These are phyloP conservation scores for Chaetomiaceae sp. DNA, from an alignment of 2,329 filamentous ascomycete species.

Conservation along the genomic window DNA sequence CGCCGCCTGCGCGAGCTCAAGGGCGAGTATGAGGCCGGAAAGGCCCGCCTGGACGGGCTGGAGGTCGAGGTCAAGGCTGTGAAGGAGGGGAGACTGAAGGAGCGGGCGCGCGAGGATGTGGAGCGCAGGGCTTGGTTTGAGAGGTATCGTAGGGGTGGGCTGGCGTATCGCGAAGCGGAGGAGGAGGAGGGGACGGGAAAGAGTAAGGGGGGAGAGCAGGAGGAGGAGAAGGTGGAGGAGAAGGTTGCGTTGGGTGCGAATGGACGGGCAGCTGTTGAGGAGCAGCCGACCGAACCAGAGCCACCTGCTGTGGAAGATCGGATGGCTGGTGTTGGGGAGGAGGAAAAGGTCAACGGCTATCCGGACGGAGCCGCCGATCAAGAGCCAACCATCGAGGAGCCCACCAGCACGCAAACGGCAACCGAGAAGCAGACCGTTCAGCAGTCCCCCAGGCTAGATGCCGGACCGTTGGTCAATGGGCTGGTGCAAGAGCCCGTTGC, in stretches of 20 bases:
- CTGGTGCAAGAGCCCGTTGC: not conserved
- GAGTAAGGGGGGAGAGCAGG: not conserved
- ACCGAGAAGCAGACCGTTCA: no score
- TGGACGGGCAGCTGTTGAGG: no score
- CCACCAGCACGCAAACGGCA: not conserved
- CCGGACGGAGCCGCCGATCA: no score
- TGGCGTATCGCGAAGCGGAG: conserved; percentile 4
- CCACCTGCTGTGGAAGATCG: not conserved
- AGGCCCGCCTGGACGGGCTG: not conserved
- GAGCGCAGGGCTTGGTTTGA: conserved; percentile 13
- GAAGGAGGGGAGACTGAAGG: not conserved
- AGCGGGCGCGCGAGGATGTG: conserved; percentile 10
- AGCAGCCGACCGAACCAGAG: no score
- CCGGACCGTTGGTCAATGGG: not conserved
- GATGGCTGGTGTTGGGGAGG: no score
- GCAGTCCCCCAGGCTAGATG: no score
- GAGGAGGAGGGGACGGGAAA: not conserved
- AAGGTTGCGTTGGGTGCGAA: not conserved
- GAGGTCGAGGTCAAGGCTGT: not conserved
- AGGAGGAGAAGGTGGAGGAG: not conserved
- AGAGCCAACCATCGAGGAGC: not conserved
- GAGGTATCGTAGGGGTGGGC: conserved; percentile 6
- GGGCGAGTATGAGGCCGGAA: not conserved
- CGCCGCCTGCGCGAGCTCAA: conserved; percentile 6
- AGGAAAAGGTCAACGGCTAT: not conserved